These are phyloP conservation scores for Alternaria angustiovoidea DNA, from an alignment of 2,329 filamentous ascomycete species.

Conservation along the genomic window DNA sequence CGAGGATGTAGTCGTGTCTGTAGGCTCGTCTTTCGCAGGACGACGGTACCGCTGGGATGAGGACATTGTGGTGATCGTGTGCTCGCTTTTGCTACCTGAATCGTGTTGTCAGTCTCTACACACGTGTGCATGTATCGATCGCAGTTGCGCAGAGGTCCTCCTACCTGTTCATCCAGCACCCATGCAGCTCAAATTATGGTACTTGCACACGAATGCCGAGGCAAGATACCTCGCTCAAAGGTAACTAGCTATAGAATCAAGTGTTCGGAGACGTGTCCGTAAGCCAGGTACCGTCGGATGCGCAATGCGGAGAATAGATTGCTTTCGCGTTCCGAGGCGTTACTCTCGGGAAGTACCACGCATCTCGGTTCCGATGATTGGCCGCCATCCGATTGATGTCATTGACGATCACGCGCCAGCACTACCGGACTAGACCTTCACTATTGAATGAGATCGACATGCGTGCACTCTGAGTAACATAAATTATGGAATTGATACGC, in stretches of 20 bases:
- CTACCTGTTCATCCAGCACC: slow-evolving; percentile 2
- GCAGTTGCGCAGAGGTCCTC: background rate
- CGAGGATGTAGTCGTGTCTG: slow-evolving; percentile 15
- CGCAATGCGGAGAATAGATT: slow-evolving; percentile 25
- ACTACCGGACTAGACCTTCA: background rate
- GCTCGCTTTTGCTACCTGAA: background rate
- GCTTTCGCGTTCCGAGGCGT: slow-evolving; percentile 10
- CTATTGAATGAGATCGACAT: background rate
- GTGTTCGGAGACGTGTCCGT: slow-evolving; percentile 19
- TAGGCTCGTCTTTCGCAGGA: slow-evolving; percentile 17
- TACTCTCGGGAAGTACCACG: slow-evolving; percentile 15
- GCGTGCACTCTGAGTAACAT: background rate
- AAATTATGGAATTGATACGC: background rate
- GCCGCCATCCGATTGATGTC: slow-evolving; percentile 20
- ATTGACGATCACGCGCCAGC: slow-evolving; percentile 10
- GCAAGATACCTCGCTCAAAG: background rate
- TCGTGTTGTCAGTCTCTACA: background rate
- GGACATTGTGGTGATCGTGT: slow-evolving; percentile 24
- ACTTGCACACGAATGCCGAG: background rate
- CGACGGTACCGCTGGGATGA: slow-evolving; percentile 35
- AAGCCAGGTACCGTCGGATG: slow-evolving; percentile 3
- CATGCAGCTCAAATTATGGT: background rate
- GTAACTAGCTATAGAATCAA: background rate
- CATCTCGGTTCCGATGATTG: slow-evolving; percentile 26
- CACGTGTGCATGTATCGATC: background rate